Evolutionary conservation across 2,329 filamentous ascomycete genomes (phyloP).

Genomic region (Apiospora kogelbergensis): DNA sequence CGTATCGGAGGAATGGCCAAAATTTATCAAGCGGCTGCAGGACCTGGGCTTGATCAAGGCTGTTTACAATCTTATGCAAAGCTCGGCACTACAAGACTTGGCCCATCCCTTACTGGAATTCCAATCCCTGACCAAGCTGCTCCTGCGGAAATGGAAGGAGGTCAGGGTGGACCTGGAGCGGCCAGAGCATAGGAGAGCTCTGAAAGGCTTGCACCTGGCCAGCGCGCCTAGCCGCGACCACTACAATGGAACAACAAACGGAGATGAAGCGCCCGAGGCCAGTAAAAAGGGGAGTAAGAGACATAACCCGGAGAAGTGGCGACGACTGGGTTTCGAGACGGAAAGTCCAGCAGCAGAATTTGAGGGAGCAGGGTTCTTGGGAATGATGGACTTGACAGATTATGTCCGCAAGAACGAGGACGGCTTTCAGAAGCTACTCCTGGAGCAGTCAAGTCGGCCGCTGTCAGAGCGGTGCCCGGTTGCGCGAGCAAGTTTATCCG

Average conservation of each 20-base stretch:
- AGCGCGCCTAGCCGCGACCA: slow-evolving; percentile 60
- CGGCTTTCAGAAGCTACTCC: slow-evolving; percentile 83
- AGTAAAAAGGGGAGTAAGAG: slow-evolving; percentile 63
- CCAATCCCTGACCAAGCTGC: slow-evolving; percentile 83
- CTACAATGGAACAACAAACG: slow-evolving; percentile 29
- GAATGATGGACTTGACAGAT: slow-evolving; percentile 96
- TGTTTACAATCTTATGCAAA: slow-evolving; percentile 92
- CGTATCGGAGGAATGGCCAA: slow-evolving; percentile 77
- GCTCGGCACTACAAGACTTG: slow-evolving; percentile 85
- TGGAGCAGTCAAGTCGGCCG: slow-evolving; percentile 81
- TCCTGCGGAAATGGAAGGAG: slow-evolving; percentile 85
- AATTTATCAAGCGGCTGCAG: slow-evolving; percentile 90
- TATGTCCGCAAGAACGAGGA: slow-evolving; percentile 92
- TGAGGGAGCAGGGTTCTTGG: slow-evolving; percentile 80
- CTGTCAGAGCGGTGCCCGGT: slow-evolving; percentile 78
- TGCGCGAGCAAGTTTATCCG: slow-evolving; percentile 79
- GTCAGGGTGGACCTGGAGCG: slow-evolving; percentile 82
- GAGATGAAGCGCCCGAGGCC: slow-evolving; percentile 39
- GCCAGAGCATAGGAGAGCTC: slow-evolving; percentile 80
- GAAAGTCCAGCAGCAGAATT: slow-evolving; percentile 89
- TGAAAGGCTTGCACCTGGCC: slow-evolving; percentile 83
- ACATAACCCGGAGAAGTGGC: slow-evolving; percentile 91
- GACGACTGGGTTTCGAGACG: slow-evolving; percentile 84
- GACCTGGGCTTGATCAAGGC: slow-evolving; percentile 91
- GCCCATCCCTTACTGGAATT: slow-evolving; percentile 91